Evolutionary conservation across 2,329 filamentous ascomycete genomes (phyloP), one percentile per base, ranked within the genome.

Genomic region (Alternaria gansuensis): DNA sequence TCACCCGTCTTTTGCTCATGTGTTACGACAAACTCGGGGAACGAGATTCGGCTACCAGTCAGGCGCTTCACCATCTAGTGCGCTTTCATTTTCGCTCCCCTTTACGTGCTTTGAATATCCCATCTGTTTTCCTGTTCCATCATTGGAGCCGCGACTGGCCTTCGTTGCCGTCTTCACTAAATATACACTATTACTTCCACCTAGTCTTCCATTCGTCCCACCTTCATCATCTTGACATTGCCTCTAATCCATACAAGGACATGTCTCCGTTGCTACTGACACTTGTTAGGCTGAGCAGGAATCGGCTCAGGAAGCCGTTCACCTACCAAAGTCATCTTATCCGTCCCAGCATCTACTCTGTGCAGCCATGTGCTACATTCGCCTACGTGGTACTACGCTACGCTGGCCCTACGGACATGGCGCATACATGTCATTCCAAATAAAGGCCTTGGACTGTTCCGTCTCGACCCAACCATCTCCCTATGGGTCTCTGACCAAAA

Each of bases 91-190:
- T 58, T 60, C 57, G 53, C 44, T 59, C 57, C 54, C 54, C 59
- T 48, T 57, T 59, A 58, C 52, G 56, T 57, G 64, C 62, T 66
- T 62, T 76, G 72, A 76, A 76, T 70, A 76, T 71, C 73, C 69
- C 61, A 48, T 63, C 48, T 62, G 61, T 66, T 64, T 70, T 70
- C 51, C 56, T 65, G 64, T 65, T 68, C 54, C 54, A 68, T 64
- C 60, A 70, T 65, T 65, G 59, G 59, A 63, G 66, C 65, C 67
- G 48, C 64, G 49, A 62, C 52, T 58, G 64, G 63, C 63, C 59
- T 70, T 67, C 50, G 54, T 67, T 59, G 31, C 66, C 57, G 66
- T 59, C 50, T 59, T 61, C 56, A 52, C 57, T 57, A 63, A 70
- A 72, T 69, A 72, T 59, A 73, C 64, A 68, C 50, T 52, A 59